These are phyloP conservation scores for Diaporthe sp. DNA, from an alignment of 2,329 filamentous ascomycete genomes.

Conservation along the genomic window DNA sequence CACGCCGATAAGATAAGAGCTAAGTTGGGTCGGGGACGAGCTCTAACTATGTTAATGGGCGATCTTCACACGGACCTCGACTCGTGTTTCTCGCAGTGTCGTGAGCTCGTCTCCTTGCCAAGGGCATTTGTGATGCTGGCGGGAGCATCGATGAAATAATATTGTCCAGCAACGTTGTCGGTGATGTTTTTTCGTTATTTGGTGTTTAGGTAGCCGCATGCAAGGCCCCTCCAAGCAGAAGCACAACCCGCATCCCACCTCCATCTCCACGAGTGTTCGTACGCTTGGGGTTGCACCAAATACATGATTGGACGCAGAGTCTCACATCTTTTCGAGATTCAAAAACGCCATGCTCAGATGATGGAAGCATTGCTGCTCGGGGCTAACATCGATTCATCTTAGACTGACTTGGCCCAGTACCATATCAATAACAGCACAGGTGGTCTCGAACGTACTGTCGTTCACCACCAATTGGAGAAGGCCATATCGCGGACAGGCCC, in stretches of 20 bases:
- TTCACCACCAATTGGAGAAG: neutral
- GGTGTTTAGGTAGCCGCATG: neutral
- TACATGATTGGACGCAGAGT: neutral
- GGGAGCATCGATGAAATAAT: neutral
- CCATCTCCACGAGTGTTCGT: neutral
- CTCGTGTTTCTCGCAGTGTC: neutral
- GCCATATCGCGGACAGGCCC: neutral
- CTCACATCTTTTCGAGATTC: neutral
- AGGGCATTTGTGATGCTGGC: neutral
- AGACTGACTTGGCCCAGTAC: neutral
- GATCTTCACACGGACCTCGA: neutral
- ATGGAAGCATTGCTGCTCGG: neutral
- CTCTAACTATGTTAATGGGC: neutral
- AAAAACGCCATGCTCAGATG: neutral
- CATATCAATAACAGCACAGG: neutral
- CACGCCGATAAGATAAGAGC: conserved; percentile 38
- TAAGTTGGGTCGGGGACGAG: conserved; percentile 28
- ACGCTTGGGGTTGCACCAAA: neutral
- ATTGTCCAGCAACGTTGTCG: neutral
- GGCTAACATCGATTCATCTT: neutral
- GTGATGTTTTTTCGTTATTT: neutral
- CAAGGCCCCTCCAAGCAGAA: neutral
- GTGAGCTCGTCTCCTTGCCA: neutral
- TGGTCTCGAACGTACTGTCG: conserved; percentile 12
- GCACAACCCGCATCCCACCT: neutral